Conservation (phyloP, 768 basidiomycete genomes). For the Boletellus emodensis region DNA sequence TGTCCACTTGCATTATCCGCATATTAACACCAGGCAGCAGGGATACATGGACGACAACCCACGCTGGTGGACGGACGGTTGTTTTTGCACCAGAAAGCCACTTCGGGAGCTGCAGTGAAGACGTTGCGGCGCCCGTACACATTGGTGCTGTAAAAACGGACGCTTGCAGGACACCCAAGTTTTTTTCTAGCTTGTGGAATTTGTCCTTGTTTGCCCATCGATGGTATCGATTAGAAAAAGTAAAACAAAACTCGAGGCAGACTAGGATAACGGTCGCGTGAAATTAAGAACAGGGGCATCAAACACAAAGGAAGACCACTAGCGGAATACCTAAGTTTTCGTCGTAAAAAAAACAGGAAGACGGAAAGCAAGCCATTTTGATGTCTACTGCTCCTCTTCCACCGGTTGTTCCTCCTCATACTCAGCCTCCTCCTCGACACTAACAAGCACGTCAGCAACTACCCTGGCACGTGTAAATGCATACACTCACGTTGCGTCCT, state of each 20-base stretch:
- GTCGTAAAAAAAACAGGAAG: slow-evolving; percentile 23
- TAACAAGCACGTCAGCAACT: slow-evolving; percentile 30
- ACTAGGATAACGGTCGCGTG: slow-evolving; percentile 31
- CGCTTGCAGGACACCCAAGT: background rate
- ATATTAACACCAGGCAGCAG: background rate
- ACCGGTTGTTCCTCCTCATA: slow-evolving; percentile 74
- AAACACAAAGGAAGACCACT: slow-evolving; percentile 30
- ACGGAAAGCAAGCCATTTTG: slow-evolving; percentile 19
- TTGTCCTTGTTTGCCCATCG: slow-evolving; percentile 8
- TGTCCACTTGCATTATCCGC: background rate
- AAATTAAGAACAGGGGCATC: slow-evolving; percentile 30
- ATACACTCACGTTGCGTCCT: slow-evolving; percentile 82
- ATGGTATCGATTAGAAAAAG: background rate
- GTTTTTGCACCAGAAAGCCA: slow-evolving; percentile 28
- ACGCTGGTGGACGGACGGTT: slow-evolving; percentile 10
- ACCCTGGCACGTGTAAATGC: background rate
- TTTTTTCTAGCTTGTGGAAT: background rate
- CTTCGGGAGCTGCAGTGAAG: slow-evolving; percentile 31
- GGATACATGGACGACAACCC: background rate
- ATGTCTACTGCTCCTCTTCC: slow-evolving; percentile 55
- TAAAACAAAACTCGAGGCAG: slow-evolving; percentile 11
- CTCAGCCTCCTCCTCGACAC: slow-evolving; percentile 83
- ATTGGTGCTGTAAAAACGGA: slow-evolving; percentile 18
- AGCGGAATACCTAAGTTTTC: slow-evolving; percentile 35
- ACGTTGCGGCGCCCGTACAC: slow-evolving; percentile 32